Evolutionary conservation across 2,329 filamentous ascomycete species (phyloP).

Genomic region (Fusarium acutatum): DNA sequence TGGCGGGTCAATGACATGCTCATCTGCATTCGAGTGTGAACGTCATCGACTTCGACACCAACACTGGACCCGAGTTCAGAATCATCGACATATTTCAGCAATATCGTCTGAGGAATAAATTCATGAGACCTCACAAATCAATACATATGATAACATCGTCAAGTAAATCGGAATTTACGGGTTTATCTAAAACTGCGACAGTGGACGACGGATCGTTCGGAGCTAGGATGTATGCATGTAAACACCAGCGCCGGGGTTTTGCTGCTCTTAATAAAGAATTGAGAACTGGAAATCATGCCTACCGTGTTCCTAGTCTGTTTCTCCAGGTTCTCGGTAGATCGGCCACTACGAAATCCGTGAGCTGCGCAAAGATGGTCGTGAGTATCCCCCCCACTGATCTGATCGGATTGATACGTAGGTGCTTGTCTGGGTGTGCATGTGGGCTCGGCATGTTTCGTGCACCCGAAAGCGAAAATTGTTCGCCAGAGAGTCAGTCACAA

Average conservation of each 20-base stretch:
- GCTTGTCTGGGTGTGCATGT: neutral
- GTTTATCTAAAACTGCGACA: constrained; percentile 6
- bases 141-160: neutral
- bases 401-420: constrained; percentile 2
- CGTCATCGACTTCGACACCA: constrained; percentile 11
- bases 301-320: neutral
- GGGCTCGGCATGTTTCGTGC: constrained; percentile 23
- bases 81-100: neutral
- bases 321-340: constrained; percentile 34
- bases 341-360: constrained; percentile 23
- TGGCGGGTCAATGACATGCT: constrained; percentile 13
- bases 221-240: constrained; percentile 21
- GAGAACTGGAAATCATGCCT: neutral
- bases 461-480: constrained; percentile 35
- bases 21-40: neutral
- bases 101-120: neutral
- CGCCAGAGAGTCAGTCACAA: constrained; percentile 15
- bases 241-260: neutral
- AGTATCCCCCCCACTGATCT: neutral
- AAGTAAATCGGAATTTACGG: constrained; percentile 27
- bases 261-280: neutral
- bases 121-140: neutral
- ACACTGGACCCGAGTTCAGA: neutral
- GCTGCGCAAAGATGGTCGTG: neutral
- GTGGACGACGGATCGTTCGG: constrained; percentile 21